A percentile compares a stretch with the other conserved stretches of the same genome.
Evolutionary conservation across 75 land plant species (phyloP).

Genomic region (Pinus tabuliformis): DNA sequence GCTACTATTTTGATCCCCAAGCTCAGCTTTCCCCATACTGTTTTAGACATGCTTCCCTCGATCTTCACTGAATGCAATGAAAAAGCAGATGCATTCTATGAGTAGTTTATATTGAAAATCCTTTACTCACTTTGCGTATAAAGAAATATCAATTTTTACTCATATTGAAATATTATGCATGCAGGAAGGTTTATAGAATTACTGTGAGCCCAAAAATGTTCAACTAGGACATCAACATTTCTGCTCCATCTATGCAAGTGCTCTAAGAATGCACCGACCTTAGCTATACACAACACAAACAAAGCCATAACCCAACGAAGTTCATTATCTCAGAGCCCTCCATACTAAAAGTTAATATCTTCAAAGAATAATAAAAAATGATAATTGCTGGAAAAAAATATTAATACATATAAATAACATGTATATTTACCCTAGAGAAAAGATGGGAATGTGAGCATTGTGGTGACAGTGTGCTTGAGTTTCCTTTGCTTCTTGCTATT

Average conservation of each 20-base stretch:
- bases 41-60: slow-evolving; percentile 46
- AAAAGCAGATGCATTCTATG: slow-evolving; percentile 8
- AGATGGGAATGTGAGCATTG: background rate
- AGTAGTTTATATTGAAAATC: too few relatives aligned
- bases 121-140: too few relatives aligned
- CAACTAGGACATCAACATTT: background rate
- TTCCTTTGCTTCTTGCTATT: too few relatives aligned
- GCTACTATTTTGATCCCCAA: slow-evolving; percentile 48
- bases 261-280: background rate
- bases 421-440: slow-evolving; percentile 5
- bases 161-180: too few relatives aligned
- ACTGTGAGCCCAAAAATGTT: slow-evolving; percentile 8
- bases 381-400: background rate
- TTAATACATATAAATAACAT: background rate
- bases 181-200: background rate
- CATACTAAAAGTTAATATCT: background rate
- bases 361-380: background rate
- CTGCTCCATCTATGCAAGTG: background rate
- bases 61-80: slow-evolving; percentile 15
- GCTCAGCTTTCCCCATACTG: slow-evolving; percentile 57
- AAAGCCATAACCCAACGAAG: background rate
- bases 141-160: too few relatives aligned
- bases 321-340: background rate
- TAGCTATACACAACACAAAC: slow-evolving; percentile 2
- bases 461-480: background rate